Conservation (phyloP, 768 basidiomycete genomes). For the Floccularia luteovirens region DNA sequence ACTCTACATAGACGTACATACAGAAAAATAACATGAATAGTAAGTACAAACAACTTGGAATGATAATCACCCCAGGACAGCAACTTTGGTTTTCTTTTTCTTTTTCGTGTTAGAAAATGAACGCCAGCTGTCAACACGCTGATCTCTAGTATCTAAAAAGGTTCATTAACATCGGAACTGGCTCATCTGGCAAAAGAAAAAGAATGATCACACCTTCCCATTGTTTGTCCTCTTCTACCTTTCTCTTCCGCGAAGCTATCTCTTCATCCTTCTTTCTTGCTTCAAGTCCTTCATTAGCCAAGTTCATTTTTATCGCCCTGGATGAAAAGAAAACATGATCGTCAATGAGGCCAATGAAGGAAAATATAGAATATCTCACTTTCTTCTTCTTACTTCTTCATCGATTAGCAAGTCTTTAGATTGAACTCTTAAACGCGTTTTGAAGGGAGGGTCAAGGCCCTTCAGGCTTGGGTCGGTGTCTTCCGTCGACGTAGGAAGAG, state of each 20-base stretch:
- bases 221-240: constrained; percentile 77
- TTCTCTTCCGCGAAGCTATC: constrained; percentile 66
- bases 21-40: constrained; percentile 7
- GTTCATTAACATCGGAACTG: not conserved
- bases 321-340: constrained; percentile 4
- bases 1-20: constrained; percentile 7
- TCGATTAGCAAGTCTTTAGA: constrained; percentile 84
- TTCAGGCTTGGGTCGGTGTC: constrained; percentile 54
- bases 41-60: constrained; percentile 7
- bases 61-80: constrained; percentile 50
- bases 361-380: constrained; percentile 38
- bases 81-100: constrained; percentile 74
- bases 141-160: constrained; percentile 57
- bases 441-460: constrained; percentile 56
- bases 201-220: constrained; percentile 72
- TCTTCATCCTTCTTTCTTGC: constrained; percentile 93
- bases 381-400: constrained; percentile 79
- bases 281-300: constrained; percentile 88
- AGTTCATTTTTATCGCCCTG: constrained; percentile 84
- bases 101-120: constrained; percentile 64
- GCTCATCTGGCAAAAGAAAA: not conserved
- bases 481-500: constrained; percentile 50
- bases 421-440: constrained; percentile 57
- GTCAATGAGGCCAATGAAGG: too few species aligned
- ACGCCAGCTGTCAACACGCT: constrained; percentile 83